Evolutionary conservation across 2,329 filamentous ascomycete genomes (phyloP), one percentile per base, ranked within the genome.

Genomic region (Trichophyton mentagrophytes): DNA sequence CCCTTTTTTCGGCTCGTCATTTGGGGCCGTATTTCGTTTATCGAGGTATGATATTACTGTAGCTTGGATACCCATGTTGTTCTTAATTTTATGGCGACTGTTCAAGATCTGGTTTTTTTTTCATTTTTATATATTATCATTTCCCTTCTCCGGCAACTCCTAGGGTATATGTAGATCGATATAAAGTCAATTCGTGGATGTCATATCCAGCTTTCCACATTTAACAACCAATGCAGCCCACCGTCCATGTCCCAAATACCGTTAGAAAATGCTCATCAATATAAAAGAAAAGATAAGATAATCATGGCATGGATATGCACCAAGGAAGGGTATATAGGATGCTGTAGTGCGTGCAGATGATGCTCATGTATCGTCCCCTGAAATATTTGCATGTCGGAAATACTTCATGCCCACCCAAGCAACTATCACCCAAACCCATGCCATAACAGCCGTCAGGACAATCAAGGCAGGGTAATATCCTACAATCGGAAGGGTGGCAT

Each of bases 321-420:
- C 53, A 7, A 22, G 30, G 7, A 27, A 25, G 36, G 30, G 30
- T 36, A 56, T 30, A 25, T 8, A 30, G 27, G 13, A 36, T 36
- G 36, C 20, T 56, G 33, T 38, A 38, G 33, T 38, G 33, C 33
- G 9, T 9, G 22, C 20, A 47, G 9, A 1, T 44, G 3, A n/a
- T n/a, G 46, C 64, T 60, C 58, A 70, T 49, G 65, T 72, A 69
- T 83, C 81, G 42, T 83, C 82, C 20, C 79, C 80, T 53, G 80
- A 89, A 70, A 97, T 95, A 77, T 96, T 96, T 38, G 93, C 92
- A 78, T 99, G 93, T 67, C 91, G 85, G 71, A 99, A 99, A 74
- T 97, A 97, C 73, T 99, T 99, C 92, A 99, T 97, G 25, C 93
- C 93, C 57, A 97, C 87, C 93, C 93, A 99, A 9, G 95, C 93